Evolutionary conservation across 495 filamentous ascomycete species (phyloP).

Genomic region (Trichoderma reesei): DNA sequence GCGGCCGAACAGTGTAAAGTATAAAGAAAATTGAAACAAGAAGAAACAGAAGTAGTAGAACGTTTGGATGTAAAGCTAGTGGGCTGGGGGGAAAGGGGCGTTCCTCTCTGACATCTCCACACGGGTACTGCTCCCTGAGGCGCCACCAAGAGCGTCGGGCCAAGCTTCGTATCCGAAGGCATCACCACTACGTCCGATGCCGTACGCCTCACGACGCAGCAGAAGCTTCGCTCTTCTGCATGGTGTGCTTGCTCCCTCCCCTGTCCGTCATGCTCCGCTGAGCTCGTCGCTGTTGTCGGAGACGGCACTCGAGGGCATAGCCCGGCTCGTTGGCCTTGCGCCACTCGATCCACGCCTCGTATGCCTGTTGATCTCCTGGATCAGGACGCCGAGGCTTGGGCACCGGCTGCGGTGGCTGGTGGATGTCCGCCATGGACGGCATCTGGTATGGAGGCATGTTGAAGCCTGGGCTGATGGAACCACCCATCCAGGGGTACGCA

Average conservation of each 20-base stretch:
- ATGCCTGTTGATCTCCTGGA: slow-evolving; percentile 12
- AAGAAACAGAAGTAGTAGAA: not conserved
- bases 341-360: slow-evolving; percentile 15
- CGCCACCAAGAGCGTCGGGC: not conserved
- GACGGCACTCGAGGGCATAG: slow-evolving; percentile 14
- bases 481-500: not conserved
- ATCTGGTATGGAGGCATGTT: not conserved
- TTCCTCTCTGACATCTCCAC: not conserved
- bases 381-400: slow-evolving; percentile 12
- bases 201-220: not conserved
- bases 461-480: not conserved
- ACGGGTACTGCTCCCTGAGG: not conserved
- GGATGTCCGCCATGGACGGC: not conserved
- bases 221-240: not conserved
- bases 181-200: not conserved
- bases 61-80: not conserved
- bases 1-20: no score
- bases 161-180: not conserved
- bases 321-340: slow-evolving; percentile 13
- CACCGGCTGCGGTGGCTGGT: slow-evolving; percentile 1
- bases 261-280: not conserved
- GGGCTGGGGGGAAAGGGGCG: not conserved
- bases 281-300: slow-evolving; percentile 13
- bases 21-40: not conserved
- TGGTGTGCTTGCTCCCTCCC: not conserved